Conservation (phyloP, 805 yeast genomes). For the Saccharomycodes ludwigii region DNA sequence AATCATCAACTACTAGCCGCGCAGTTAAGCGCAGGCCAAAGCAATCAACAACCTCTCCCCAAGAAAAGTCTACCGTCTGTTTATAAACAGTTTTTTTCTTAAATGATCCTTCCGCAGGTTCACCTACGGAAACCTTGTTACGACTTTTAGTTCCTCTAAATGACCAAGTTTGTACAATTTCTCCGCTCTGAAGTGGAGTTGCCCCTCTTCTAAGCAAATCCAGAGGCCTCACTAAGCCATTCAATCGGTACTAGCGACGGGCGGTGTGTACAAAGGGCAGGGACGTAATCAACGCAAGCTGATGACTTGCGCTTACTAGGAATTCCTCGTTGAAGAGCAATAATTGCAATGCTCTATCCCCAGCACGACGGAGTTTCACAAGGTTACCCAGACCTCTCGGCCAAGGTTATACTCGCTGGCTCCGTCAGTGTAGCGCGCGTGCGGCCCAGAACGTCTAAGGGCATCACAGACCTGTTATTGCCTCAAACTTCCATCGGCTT, state of each 20-base stretch:
- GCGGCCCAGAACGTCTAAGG: conserved; percentile 37
- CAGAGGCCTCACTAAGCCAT: conserved; percentile 32
- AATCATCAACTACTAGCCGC: conserved; percentile 12
- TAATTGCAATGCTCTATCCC: conserved; percentile 31
- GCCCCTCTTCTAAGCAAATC: conserved; percentile 27
- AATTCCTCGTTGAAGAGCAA: conserved; percentile 36
- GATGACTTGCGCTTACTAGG: conserved; percentile 36
- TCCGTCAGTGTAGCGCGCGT: conserved; percentile 37
- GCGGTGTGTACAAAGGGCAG: conserved; percentile 33
- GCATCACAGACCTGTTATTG: conserved; percentile 35
- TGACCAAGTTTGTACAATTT: conserved; percentile 32
- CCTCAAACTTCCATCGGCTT: conserved; percentile 34
- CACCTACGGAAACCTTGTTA: conserved; percentile 34
- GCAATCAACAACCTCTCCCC: conserved; percentile 1
- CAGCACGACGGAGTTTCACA: conserved; percentile 29
- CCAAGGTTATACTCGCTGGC: conserved; percentile 31
- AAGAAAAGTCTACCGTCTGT: conserved; percentile 2
- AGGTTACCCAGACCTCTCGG: conserved; percentile 31
- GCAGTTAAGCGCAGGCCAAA: conserved; percentile 21
- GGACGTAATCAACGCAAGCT: conserved; percentile 34
- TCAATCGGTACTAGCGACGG: conserved; percentile 36
- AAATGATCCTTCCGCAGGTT: conserved; percentile 29
- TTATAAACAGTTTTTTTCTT: conserved; percentile 16
- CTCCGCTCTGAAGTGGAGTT: conserved; percentile 25
- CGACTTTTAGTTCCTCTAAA: conserved; percentile 34